Conservation (phyloP, 2,329 filamentous ascomycete species). For the Fonsecaea pugnacius region DNA sequence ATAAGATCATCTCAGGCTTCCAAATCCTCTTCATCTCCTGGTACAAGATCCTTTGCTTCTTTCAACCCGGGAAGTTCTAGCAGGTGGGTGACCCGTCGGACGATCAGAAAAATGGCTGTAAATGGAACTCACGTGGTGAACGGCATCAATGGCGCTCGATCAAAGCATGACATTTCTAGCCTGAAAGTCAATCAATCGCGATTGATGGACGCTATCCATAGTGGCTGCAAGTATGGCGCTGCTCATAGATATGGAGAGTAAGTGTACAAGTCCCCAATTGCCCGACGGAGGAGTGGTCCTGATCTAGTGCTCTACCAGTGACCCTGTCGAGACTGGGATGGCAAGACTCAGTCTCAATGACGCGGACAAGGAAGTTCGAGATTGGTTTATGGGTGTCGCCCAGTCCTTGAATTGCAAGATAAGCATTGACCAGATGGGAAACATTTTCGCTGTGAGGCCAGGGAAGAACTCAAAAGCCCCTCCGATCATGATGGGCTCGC, state of each 20-base stretch:
- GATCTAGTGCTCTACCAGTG: slow-evolving; percentile 3
- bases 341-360: slow-evolving; percentile 72
- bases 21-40: not conserved
- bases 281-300: not conserved
- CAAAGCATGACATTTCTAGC: slow-evolving; percentile 33
- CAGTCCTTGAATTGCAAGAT: slow-evolving; percentile 68
- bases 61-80: not conserved
- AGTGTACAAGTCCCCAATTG: slow-evolving; percentile 6
- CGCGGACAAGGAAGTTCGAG: slow-evolving; percentile 70
- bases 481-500: slow-evolving; percentile 71
- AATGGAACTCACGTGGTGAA: slow-evolving; percentile 24
- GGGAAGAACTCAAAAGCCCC: slow-evolving; percentile 62
- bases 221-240: slow-evolving; percentile 37
- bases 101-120: slow-evolving; percentile 21
- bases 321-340: slow-evolving; percentile 62
- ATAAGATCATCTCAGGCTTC: not conserved
- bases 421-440: slow-evolving; percentile 75
- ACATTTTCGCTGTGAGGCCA: slow-evolving; percentile 74
- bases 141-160: slow-evolving; percentile 29
- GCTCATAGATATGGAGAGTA: slow-evolving; percentile 38
- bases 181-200: slow-evolving; percentile 38
- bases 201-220: slow-evolving; percentile 37
- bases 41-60: not conserved
- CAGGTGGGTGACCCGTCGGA: not conserved
- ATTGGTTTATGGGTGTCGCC: slow-evolving; percentile 74